A percentile compares a stretch with the other conserved stretches of the same genome.
These are phyloP conservation scores for Tuber magnatum DNA, from an alignment of 495 filamentous ascomycete species.

Conservation along the genomic window DNA sequence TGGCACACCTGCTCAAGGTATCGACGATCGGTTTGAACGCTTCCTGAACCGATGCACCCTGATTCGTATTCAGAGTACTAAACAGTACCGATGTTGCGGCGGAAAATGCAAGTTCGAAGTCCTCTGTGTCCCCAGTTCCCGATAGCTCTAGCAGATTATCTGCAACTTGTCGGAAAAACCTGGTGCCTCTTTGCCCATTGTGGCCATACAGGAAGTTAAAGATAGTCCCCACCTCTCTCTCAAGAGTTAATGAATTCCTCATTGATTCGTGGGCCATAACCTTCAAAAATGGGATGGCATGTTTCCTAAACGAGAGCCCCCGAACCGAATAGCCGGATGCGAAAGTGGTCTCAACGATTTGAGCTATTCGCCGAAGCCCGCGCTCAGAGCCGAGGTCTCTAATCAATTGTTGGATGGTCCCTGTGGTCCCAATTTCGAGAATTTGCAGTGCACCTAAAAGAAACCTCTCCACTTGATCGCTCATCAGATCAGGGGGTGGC, in stretches of 20 bases:
- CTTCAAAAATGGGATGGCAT: constrained; percentile 48
- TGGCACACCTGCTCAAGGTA: background rate
- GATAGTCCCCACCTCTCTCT: constrained; percentile 52
- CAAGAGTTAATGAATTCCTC: constrained; percentile 50
- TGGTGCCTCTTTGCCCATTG: constrained; percentile 46
- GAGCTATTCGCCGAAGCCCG: constrained; percentile 28
- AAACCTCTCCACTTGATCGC: constrained; percentile 20
- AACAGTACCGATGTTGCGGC: constrained; percentile 19
- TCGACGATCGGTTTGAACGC: constrained; percentile 26
- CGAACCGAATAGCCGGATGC: constrained; percentile 8
- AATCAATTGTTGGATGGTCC: constrained; percentile 30
- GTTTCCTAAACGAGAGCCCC: constrained; percentile 21
- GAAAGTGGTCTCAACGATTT: constrained; percentile 26
- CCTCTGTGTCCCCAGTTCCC: constrained; percentile 4
- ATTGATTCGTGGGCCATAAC: constrained; percentile 51
- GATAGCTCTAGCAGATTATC: background rate
- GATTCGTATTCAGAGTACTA: constrained; percentile 30
- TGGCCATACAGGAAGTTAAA: constrained; percentile 53
- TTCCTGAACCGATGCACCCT: constrained; percentile 30
- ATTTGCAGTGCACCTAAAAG: constrained; percentile 22
- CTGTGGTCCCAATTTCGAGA: constrained; percentile 31
- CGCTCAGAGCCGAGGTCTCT: constrained; percentile 29
- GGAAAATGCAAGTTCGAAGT: constrained; percentile 24
- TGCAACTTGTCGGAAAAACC: constrained; percentile 42
- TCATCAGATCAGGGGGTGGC: background rate